Evolutionary conservation across 1,284 basidiomycete species (phyloP).

Genomic region (Dichomitus squalens): DNA sequence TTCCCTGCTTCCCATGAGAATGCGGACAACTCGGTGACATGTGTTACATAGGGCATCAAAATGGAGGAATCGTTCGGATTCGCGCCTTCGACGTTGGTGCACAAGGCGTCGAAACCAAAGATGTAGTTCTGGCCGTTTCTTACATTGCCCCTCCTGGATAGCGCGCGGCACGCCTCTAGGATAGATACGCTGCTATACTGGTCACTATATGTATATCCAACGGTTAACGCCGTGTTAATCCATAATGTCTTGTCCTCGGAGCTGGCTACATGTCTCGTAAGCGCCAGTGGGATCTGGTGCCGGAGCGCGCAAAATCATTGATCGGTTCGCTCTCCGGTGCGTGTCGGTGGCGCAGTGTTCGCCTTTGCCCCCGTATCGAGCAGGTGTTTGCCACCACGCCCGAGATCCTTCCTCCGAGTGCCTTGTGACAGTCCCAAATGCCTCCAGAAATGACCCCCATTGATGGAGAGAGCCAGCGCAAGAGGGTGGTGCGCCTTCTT

Average conservation of each 20-base stretch:
- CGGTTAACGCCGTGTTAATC: not conserved
- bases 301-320: conserved; percentile 11
- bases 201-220: not conserved
- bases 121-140: conserved; percentile 15
- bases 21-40: conserved; percentile 10
- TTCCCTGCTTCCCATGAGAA: conserved; percentile 9
- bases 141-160: not conserved
- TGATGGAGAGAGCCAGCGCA: conserved; percentile 69
- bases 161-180: not conserved
- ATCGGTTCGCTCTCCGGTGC: conserved; percentile 9
- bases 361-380: conserved; percentile 14
- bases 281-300: not conserved
- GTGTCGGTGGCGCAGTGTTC: conserved; percentile 8
- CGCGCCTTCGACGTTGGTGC: conserved; percentile 78
- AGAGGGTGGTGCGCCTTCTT: conserved; percentile 71
- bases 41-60: conserved; percentile 52
- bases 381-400: conserved; percentile 1
- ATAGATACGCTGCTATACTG: not conserved
- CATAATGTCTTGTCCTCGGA: not conserved
- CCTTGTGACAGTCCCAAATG: conserved; percentile 34
- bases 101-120: conserved; percentile 49
- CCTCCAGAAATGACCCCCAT: conserved; percentile 64
- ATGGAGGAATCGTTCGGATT: conserved; percentile 78
- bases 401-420: not conserved
- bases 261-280: not conserved